phyloP scores from a whole-genome alignment of 1,284 basidiomycete genomes.

The Phylloporus gajari region DNA sequence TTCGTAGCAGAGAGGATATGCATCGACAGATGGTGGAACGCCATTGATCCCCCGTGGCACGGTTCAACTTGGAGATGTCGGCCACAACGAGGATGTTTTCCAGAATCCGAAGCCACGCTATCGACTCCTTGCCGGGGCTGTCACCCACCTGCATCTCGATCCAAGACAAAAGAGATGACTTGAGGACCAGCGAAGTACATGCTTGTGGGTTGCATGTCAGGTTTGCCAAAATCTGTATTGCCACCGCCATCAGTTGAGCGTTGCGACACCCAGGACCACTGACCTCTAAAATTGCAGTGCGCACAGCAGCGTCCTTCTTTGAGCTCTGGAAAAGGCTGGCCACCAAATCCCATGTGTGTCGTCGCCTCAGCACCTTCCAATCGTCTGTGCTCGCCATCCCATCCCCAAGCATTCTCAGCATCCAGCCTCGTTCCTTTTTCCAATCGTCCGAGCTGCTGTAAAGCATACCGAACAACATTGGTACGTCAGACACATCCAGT shows the following conservation, averaged over 20 bases:
- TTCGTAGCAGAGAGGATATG: constrained; percentile 53
- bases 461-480: constrained; percentile 79
- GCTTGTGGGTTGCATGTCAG: constrained; percentile 75
- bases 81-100: constrained; percentile 68
- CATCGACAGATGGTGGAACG: constrained; percentile 62
- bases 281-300: constrained; percentile 75
- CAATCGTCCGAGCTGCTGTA: constrained; percentile 80
- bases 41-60: constrained; percentile 67
- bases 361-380: constrained; percentile 84
- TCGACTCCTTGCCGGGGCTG: constrained; percentile 47
- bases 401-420: constrained; percentile 77
- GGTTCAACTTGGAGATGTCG: constrained; percentile 55
- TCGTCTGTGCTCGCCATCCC: constrained; percentile 79
- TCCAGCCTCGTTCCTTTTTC: constrained; percentile 89
- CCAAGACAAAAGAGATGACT: constrained; percentile 79
- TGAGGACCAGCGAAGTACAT: constrained; percentile 76
- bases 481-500: constrained; percentile 66
- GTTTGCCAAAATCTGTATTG: constrained; percentile 71
- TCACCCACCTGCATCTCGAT: constrained; percentile 74
- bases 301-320: constrained; percentile 62
- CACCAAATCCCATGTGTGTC: constrained; percentile 90
- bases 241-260: not conserved
- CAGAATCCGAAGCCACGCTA: constrained; percentile 75
- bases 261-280: constrained; percentile 1
- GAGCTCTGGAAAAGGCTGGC: constrained; percentile 82